phyloP scores from a whole-genome alignment of 106 monocot genomes.

The Dendrobium chrysotoxum region DNA sequence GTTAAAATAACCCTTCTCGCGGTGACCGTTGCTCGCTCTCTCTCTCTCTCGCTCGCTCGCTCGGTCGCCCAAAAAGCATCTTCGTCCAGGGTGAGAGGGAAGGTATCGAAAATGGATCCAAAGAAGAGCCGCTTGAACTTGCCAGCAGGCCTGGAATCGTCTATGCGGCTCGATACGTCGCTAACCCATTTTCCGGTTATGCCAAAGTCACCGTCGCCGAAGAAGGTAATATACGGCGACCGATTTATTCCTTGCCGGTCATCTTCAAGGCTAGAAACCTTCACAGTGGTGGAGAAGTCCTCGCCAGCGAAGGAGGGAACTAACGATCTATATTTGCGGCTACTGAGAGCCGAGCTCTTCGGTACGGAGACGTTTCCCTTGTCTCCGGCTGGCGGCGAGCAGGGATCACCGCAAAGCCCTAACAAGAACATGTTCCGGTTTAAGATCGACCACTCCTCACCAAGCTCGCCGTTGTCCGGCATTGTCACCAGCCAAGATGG shows the following conservation, averaged over 20 bases:
- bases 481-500: constrained; percentile 16
- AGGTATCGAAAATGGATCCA: constrained; percentile 29
- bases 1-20: neutral
- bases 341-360: constrained; percentile 80
- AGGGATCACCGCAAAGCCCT: constrained; percentile 56
- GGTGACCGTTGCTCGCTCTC: neutral
- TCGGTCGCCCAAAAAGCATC: neutral
- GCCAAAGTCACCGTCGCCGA: constrained; percentile 69
- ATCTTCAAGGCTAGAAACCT: constrained; percentile 75
- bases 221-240: constrained; percentile 88
- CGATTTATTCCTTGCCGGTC: constrained; percentile 93
- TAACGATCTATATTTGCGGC: constrained; percentile 63
- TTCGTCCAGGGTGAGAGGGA: neutral
- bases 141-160: constrained; percentile 52
- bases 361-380: constrained; percentile 36
- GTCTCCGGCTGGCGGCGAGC: constrained; percentile 31
- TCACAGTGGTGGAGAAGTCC: constrained; percentile 49
- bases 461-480: constrained; percentile 56
- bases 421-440: constrained; percentile 86
- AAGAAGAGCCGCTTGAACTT: constrained; percentile 52
- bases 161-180: constrained; percentile 52
- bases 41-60: neutral
- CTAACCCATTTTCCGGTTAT: constrained; percentile 36
- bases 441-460: constrained; percentile 81
- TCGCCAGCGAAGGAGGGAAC: constrained; percentile 69